Conservation (phyloP, 148 eudicot genomes). For the Rheum nobile region DNA sequence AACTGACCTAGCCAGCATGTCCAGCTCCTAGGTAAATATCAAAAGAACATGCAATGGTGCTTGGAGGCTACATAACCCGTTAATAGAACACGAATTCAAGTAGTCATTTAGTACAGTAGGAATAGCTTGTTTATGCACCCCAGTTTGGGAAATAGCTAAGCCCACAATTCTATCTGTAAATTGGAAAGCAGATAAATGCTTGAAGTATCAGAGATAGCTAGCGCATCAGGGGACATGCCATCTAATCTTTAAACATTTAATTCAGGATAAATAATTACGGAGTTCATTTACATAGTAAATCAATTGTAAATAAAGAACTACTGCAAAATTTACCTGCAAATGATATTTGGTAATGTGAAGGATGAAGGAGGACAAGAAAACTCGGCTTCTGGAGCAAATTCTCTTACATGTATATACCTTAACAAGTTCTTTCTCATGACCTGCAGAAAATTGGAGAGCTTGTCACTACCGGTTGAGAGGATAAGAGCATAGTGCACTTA, state of each 20-base stretch:
- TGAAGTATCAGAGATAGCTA: not conserved
- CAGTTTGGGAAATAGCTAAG: not conserved
- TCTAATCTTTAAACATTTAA: not conserved
- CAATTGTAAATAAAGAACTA: not conserved
- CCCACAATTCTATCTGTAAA: not conserved
- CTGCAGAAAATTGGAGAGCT: constrained; percentile 24
- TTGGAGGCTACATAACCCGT: not conserved
- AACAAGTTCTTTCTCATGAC: constrained; percentile 81
- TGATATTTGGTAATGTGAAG: constrained; percentile 66
- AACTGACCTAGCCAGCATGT: no score
- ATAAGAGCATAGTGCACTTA: not conserved
- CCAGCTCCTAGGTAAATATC: no score
- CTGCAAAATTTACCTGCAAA: constrained; percentile 61
- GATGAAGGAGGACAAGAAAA: constrained; percentile 36
- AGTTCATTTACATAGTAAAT: not conserved
- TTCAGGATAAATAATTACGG: not conserved
- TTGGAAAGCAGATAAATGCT: not conserved
- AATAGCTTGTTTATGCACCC: not conserved
- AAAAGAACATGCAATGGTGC: not conserved
- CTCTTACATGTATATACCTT: constrained; percentile 57
- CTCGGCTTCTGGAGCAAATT: constrained; percentile 94
- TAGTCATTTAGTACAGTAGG: not conserved
- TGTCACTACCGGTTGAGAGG: not conserved
- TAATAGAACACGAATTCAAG: not conserved
- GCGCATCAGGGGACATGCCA: not conserved